Base-by-base conservation (phyloP, 2,329 filamentous ascomycete genomes). In the Trichophyton equinum region DNA sequence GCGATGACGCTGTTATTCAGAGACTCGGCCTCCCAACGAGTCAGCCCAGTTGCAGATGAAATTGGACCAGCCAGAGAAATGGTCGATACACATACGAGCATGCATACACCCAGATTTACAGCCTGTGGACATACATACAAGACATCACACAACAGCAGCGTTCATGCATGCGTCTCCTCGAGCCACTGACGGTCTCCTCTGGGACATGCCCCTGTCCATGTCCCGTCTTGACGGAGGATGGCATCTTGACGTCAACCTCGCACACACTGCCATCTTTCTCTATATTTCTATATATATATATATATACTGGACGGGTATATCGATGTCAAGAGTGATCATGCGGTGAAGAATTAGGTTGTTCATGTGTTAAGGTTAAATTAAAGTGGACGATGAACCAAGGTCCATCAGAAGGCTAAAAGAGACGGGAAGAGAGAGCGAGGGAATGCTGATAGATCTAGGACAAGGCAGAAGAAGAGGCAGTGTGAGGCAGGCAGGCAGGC, bases 31-130 rank as follows among this genome's bases (percentile, higher is more conserved):
- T 47, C 44, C 42, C 44, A 38, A 13, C 44, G 49, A 30, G 49
- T 53, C 49, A 53, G 49, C 49, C 49, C 49, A 53, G 49, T 53
- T 30, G 49, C 49, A 30, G 49, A 33, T 33, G 49, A 53, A 53
- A 53, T 47, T 7, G 44, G 20, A 20, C 44, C 20, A 20, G 20
- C 44, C 33, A 38, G 33, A 38, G 33, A 38, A 38, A 3, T 38
- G 33, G 33, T 38, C 3, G 33, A 38, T 38, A 38, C 33, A 38
- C 33, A 38, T 38, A 38, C 33, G 11, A 38, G 33, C 33, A 38
- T 38, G 33, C 33, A 38, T 53, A 30, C 40, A 15, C 13, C 22
- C 22, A 30, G 7, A 33, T 25, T 30, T 38, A 1, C 20, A 25
- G 27, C 27, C 27, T 30, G 27, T 30, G 27, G 49, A 53, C 22